Evolutionary conservation across 2,329 filamentous ascomycete genomes (phyloP).

Genomic region (Penicillium sumatraense): DNA sequence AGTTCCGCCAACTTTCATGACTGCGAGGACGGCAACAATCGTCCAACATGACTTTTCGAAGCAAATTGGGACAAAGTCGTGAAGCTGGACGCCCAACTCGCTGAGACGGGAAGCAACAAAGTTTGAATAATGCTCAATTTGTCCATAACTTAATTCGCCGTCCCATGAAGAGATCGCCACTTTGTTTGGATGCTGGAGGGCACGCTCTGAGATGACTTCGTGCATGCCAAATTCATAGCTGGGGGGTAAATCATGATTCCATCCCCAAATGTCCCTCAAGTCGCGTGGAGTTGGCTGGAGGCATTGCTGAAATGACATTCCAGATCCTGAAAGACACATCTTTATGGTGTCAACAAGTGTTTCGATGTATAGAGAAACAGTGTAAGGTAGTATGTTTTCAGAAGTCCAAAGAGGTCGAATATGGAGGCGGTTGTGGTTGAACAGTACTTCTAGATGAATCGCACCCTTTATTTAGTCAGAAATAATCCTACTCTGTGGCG

Average conservation of each 20-base stretch:
- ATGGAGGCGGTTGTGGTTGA: constrained; percentile 33
- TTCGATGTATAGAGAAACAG: constrained; percentile 48
- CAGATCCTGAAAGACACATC: constrained; percentile 36
- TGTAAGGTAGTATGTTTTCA: constrained; percentile 48
- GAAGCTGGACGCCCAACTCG: constrained; percentile 33
- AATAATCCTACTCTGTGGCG: background rate
- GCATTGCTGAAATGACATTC: constrained; percentile 35
- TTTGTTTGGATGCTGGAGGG: constrained; percentile 28
- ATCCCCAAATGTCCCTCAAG: constrained; percentile 52
- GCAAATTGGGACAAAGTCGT: constrained; percentile 35
- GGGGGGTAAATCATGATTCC: constrained; percentile 53
- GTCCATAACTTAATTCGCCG: constrained; percentile 34
- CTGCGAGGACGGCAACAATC: constrained; percentile 36
- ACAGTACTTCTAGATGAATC: constrained; percentile 39
- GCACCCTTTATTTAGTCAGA: constrained; percentile 26
- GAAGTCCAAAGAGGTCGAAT: constrained; percentile 50
- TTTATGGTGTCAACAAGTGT: constrained; percentile 49
- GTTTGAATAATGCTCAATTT: constrained; percentile 42
- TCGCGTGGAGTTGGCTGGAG: constrained; percentile 43
- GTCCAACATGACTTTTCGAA: constrained; percentile 42
- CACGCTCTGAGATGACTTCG: constrained; percentile 46
- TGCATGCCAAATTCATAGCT: constrained; percentile 53
- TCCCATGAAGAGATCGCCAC: constrained; percentile 39
- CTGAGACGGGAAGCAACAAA: constrained; percentile 30
- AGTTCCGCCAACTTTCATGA: constrained; percentile 39